A percentile compares a stretch with the other conserved stretches of the same genome.
phyloP scores from a whole-genome alignment of 2,329 filamentous ascomycete genomes.

The Sarocladiaceae sp. region DNA sequence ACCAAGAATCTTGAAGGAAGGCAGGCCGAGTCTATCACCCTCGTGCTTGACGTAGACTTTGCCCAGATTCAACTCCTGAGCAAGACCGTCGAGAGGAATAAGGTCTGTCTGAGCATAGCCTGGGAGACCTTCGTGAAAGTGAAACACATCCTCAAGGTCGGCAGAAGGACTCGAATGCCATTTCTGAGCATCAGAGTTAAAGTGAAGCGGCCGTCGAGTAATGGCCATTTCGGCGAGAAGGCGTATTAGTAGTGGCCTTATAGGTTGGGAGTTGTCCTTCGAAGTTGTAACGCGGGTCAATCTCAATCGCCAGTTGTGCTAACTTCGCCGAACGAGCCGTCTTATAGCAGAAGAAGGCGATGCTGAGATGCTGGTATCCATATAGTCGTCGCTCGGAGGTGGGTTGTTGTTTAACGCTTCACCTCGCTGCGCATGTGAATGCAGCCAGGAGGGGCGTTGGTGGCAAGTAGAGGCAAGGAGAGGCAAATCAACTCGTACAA shows the following conservation, averaged over 20 bases:
- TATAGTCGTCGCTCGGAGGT: too few species aligned
- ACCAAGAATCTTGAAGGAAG: constrained; percentile 75
- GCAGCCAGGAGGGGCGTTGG: too few species aligned
- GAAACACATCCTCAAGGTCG: constrained; percentile 15
- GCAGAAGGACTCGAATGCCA: constrained; percentile 3
- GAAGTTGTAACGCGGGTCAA: too few species aligned
- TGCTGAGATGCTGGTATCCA: too few species aligned
- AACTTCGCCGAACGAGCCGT: too few species aligned
- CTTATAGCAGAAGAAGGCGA: too few species aligned
- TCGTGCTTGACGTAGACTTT: constrained; percentile 66
- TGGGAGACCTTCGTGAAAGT: constrained; percentile 57
- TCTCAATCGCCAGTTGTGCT: too few species aligned
- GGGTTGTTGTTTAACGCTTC: too few species aligned
- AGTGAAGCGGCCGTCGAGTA: background rate
- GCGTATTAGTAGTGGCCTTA: background rate
- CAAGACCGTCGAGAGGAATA: constrained; percentile 43
- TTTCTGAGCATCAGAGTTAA: constrained; percentile 1
- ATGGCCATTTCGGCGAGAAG: too few species aligned
- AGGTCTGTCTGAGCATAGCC: constrained; percentile 53
- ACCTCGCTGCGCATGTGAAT: too few species aligned
- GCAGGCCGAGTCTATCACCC: constrained; percentile 58
- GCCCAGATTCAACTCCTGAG: constrained; percentile 49
- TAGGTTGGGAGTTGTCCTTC: background rate
- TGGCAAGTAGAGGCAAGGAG: too few species aligned
- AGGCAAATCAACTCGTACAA: too few species aligned